A percentile compares a stretch with the other conserved stretches of the same genome.
phyloP scores from a whole-genome alignment of 345 rosid genomes.

The Dipteronia sinensis region DNA sequence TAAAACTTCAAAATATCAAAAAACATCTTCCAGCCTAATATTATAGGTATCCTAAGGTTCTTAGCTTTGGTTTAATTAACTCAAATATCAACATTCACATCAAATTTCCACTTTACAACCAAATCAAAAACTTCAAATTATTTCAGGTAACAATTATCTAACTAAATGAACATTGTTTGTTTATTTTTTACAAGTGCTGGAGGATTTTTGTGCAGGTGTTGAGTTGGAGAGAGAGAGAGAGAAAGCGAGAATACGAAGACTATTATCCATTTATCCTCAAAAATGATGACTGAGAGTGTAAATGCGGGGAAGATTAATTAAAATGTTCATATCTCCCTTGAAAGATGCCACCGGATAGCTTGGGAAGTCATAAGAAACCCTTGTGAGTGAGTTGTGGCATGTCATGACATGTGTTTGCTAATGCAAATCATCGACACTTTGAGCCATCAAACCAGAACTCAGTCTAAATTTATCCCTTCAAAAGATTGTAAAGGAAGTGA shows the following conservation, averaged over 20 bases:
- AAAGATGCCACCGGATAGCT: no score
- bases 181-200: neutral
- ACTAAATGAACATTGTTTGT: neutral
- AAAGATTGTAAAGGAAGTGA: neutral
- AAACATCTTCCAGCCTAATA: neutral
- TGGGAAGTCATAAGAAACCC: no score
- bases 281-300: no score
- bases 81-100: no score
- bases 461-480: neutral
- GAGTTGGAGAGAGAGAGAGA: neutral
- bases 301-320: no score
- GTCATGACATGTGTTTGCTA: no score
- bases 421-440: no score
- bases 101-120: neutral
- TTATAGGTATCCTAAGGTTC: neutral
- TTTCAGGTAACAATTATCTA: neutral
- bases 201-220: constrained; percentile 10
- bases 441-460: neutral
- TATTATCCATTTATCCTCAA: no score
- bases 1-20: neutral
- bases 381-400: no score
- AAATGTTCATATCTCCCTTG: no score
- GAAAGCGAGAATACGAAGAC: neutral
- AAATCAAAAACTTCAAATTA: neutral
- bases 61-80: neutral